Conservation (phyloP, 148 eudicot species). For the Rhododendron ferrugineum region DNA sequence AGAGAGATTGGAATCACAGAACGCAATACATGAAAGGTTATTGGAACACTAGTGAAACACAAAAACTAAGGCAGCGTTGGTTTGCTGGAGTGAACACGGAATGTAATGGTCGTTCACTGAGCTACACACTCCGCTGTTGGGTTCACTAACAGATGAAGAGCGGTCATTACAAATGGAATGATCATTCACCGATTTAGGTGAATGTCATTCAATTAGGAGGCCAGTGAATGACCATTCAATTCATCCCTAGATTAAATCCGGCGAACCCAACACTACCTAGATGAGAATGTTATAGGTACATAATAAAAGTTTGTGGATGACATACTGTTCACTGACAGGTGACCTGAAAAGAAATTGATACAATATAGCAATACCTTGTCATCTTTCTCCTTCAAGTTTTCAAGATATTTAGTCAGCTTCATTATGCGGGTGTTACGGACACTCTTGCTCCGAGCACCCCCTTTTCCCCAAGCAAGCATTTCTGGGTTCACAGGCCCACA, state of each 20-base stretch:
- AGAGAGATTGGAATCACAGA: neutral
- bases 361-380: constrained; percentile 26
- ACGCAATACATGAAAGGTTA: neutral
- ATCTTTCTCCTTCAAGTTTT: constrained; percentile 36
- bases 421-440: constrained; percentile 29
- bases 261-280: neutral
- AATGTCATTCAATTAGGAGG: neutral
- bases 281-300: neutral
- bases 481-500: constrained; percentile 30
- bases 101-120: neutral
- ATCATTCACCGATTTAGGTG: neutral
- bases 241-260: neutral
- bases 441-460: constrained; percentile 41
- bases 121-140: neutral
- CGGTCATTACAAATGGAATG: neutral
- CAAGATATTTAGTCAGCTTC: constrained; percentile 41
- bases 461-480: constrained; percentile 51
- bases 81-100: neutral
- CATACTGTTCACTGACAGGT: neutral
- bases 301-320: neutral
- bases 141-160: neutral
- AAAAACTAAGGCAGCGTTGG: neutral
- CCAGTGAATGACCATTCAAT: neutral
- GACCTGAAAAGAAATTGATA: neutral
- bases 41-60: neutral